phyloP scores from a whole-genome alignment of 2,329 filamentous ascomycete species.

The Hymenoscyphus albidus region DNA sequence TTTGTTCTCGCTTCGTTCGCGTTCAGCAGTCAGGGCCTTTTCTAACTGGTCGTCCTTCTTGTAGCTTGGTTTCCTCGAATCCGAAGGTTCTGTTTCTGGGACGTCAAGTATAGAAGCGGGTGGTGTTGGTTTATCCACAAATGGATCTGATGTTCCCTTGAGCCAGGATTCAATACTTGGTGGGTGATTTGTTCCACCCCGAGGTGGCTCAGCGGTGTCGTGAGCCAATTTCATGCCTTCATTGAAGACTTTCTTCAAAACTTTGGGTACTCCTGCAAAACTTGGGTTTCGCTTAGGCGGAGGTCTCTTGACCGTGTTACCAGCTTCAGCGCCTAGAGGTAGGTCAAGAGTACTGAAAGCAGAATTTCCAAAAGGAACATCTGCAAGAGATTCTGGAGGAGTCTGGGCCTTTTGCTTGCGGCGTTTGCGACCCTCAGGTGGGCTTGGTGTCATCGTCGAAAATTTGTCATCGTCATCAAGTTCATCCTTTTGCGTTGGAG shows the following conservation, averaged over 20 bases:
- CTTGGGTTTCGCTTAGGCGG: slow-evolving; percentile 50
- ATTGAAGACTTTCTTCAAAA: slow-evolving; percentile 60
- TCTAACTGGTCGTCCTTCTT: slow-evolving; percentile 25
- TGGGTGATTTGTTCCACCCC: slow-evolving; percentile 52
- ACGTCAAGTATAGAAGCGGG: slow-evolving; percentile 31
- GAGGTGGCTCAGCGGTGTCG: slow-evolving; percentile 54
- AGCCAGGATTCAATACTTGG: slow-evolving; percentile 65
- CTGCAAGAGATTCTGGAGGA: slow-evolving; percentile 47
- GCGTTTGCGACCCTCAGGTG: slow-evolving; percentile 22
- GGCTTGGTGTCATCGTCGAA: slow-evolving; percentile 27
- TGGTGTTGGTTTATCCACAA: slow-evolving; percentile 44
- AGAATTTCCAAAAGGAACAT: slow-evolving; percentile 61
- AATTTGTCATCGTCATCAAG: slow-evolving; percentile 18
- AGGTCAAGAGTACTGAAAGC: slow-evolving; percentile 64
- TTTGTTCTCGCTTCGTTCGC: slow-evolving; percentile 13
- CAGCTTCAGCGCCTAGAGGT: slow-evolving; percentile 46
- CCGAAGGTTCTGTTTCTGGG: slow-evolving; percentile 35
- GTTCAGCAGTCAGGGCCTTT: slow-evolving; percentile 19
- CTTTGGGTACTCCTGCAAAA: slow-evolving; percentile 58
- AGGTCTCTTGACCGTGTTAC: slow-evolving; percentile 45
- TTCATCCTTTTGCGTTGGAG: slow-evolving; percentile 15
- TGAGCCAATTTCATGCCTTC: slow-evolving; percentile 63
- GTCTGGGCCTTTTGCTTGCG: slow-evolving; percentile 25
- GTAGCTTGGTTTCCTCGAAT: slow-evolving; percentile 26
- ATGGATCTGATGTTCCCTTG: slow-evolving; percentile 59